Conservation (phyloP, 805 yeast genomes). For the Candida sonorensis region DNA sequence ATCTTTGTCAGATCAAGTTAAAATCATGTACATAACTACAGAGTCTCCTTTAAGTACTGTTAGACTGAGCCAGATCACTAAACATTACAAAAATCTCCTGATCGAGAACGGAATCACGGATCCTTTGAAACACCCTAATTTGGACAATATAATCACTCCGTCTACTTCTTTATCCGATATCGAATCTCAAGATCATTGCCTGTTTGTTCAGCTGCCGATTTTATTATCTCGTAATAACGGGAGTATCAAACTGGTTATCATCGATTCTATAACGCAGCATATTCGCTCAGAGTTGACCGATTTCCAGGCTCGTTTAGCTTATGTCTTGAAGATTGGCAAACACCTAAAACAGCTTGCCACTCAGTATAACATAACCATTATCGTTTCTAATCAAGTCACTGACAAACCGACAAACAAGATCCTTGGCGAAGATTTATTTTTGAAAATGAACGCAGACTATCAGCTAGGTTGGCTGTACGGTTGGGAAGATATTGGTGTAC, state of each 20-base stretch:
- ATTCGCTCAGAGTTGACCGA: conserved; percentile 51
- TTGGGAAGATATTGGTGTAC: conserved; percentile 46
- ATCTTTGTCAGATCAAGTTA: conserved; percentile 26
- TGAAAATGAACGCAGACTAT: conserved; percentile 43
- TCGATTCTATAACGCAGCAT: conserved; percentile 84
- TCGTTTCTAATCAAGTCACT: conserved; percentile 75
- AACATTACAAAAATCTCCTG: conserved; percentile 23
- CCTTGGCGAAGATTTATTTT: conserved; percentile 20
- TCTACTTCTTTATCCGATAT: conserved; percentile 36
- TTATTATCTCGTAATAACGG: conserved; percentile 34
- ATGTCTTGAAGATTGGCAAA: conserved; percentile 36
- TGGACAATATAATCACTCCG: conserved; percentile 25
- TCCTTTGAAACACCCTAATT: conserved; percentile 25
- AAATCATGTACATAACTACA: conserved; percentile 60
- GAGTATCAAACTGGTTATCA: conserved; percentile 48
- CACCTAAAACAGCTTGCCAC: conserved; percentile 44
- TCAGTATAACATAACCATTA: conserved; percentile 47
- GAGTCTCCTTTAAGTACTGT: conserved; percentile 67
- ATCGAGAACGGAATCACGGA: conserved; percentile 30
- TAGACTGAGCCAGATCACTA: conserved; percentile 45
- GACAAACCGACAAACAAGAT: conserved; percentile 37
- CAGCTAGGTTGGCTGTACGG: conserved; percentile 73
- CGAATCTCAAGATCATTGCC: conserved; percentile 67
- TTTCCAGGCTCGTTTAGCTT: conserved; percentile 35
- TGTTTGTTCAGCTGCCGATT: conserved; percentile 62